Percentiles rank a stretch among this genome's conserved stretches.
These are phyloP conservation scores for Dryas alaskensis DNA, from an alignment of 306 rosid species.

Conservation along the genomic window DNA sequence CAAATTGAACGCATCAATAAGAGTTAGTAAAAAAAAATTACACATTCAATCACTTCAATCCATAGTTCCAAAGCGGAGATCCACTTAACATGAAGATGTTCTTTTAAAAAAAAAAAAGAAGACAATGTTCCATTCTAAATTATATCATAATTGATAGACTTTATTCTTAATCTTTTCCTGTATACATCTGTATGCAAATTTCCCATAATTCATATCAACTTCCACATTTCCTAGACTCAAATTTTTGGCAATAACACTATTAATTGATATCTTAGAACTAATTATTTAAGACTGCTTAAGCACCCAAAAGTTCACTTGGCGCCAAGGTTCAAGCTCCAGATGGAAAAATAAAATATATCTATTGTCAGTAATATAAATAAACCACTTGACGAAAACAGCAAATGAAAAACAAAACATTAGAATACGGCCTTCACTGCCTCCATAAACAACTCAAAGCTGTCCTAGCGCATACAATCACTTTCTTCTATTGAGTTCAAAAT, in stretches of 20 bases:
- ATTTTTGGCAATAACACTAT: background rate
- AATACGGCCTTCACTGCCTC: background rate
- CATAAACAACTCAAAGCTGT: background rate
- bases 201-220: background rate
- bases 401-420: background rate
- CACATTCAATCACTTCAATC: constrained; percentile 1
- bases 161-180: background rate
- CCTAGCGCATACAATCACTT: background rate
- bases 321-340: background rate
- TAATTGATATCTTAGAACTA: background rate
- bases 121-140: background rate
- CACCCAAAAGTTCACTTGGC: background rate
- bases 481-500: background rate
- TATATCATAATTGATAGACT: background rate
- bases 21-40: background rate
- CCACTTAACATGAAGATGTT: background rate
- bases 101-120: background rate
- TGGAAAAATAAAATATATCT: background rate
- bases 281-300: background rate
- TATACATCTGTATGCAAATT: background rate
- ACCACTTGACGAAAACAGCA: background rate
- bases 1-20: constrained; percentile 7
- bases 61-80: background rate
- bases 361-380: background rate
- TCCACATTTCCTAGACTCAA: background rate